Evolutionary conservation across 306 rosid species (phyloP).

Genomic region (Arachis stenosperma): DNA sequence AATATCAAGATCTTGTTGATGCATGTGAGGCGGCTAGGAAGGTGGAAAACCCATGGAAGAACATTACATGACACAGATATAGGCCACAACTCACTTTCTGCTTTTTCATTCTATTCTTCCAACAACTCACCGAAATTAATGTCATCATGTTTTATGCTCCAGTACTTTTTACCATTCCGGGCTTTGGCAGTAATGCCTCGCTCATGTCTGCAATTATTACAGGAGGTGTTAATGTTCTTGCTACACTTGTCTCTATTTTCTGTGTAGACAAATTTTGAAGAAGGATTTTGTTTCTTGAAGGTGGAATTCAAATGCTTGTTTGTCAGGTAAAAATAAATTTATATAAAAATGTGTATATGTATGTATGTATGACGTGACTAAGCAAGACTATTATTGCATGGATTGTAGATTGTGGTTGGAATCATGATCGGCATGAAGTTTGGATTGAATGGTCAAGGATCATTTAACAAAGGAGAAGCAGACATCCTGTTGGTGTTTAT

Average conservation of each 20-base stretch:
- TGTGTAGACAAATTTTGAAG: conserved; percentile 36
- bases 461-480: conserved; percentile 33
- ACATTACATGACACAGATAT: conserved; percentile 5
- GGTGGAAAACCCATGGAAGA: conserved; percentile 38
- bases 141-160: conserved; percentile 46
- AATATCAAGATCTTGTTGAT: conserved; percentile 35
- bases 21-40: conserved; percentile 36
- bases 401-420: conserved; percentile 41
- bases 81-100: conserved; percentile 39
- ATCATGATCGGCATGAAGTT: conserved; percentile 38
- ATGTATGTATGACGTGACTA: no score
- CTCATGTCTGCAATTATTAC: conserved; percentile 41
- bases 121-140: conserved; percentile 43
- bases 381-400: background rate
- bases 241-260: conserved; percentile 37
- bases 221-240: conserved; percentile 38
- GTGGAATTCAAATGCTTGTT: conserved; percentile 38
- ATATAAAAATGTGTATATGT: no score
- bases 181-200: conserved; percentile 37
- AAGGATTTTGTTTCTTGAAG: conserved; percentile 36
- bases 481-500: conserved; percentile 47
- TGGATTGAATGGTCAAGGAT: conserved; percentile 55
- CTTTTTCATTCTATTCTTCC: conserved; percentile 31
- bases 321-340: conserved; percentile 27
- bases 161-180: conserved; percentile 35